Evolutionary conservation across 306 rosid species (phyloP), one percentile per base, ranked within the genome.

Genomic region (Abrus pulchellus): DNA sequence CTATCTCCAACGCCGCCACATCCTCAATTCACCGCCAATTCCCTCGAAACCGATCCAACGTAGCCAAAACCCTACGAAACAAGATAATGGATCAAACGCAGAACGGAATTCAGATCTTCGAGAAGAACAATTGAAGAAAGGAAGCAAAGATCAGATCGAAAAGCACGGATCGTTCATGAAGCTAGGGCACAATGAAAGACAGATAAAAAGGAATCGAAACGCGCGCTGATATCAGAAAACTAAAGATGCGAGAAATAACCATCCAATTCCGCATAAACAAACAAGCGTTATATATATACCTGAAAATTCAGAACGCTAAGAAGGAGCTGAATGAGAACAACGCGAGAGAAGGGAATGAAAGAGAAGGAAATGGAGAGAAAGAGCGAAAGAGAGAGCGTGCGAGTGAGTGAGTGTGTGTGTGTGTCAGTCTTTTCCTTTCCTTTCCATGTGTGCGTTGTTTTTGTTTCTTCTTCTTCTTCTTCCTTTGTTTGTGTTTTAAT

Each of bases 111-210:
- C 89, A 86, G 93, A 93, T 90, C 94, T 86, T 84, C 45, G 13
- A 52, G 14, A 79, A 61, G 38, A 60, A 62, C 7, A 70, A 80
- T 7, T 30, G 57, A 49, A 52, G 6, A 38, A 27, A n/a, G 20
- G 30, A 28, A 27, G 40, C 40, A 59, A 60, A 87, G 86, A 91
- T 87, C 90, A 53, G 95, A 91, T 89, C 97, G 80, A 86, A 77
- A 12, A 68, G 73, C 64, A 52, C 33, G 57, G 76, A 72, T 72
- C 76, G 36, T 20, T 34, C 2, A 3, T 29, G 33, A 59, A 74
- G 47, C 47, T 74, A 63, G 72, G 57, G 56, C 57, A 59, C 34
- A 65, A 34, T 1, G 71, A 4, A n/a, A 9, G 40, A 20, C 3
- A 29, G 36, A 73, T 68, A 28, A 45, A 14, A 60, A 2, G 13